Base-by-base conservation (phyloP, 2,329 filamentous ascomycete species). In the Fusarium sp. region DNA sequence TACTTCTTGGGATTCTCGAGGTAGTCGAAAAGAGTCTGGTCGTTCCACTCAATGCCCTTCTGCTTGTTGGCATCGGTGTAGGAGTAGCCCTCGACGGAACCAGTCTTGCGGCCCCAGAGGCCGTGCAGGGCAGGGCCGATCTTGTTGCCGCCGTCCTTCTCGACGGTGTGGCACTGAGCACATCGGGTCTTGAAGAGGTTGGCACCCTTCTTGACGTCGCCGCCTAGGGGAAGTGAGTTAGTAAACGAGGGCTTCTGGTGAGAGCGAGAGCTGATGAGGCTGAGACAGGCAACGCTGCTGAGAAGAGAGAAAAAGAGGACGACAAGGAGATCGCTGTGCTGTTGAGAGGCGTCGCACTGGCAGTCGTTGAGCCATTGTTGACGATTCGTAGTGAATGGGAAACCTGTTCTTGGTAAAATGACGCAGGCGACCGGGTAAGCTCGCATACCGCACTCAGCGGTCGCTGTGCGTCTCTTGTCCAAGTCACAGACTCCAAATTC, bases 1-100 rank as follows among this genome's bases (percentile, higher is more conserved):
- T 93, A 99, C 88, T 98, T 98, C 90, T 99, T 99, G 83, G 95
- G 95, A 90, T 98, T 98, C 88, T 99, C 95, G 75, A 99, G 93
- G 89, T 99, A 99, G 70, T 89, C 86, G 82, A 97, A 98, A 73
- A 99, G 87, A 80, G 91, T 90, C 68, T 88, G 79, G 77, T 97
- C 88, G 71, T 92, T 82, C 95, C 95, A 99, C 73, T 81, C 85
- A 72, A 99, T 88, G 74, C 89, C 93, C 85, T 96, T 96, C 76
- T 90, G 83, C 90, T 98, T 98, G 91, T 99, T 99, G 87, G 94
- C 95, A 77, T 99, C 95, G 80, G 95, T 97, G 89, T 98, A 99
- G 76, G 92, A 84, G 88, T 90, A 99, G 70, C 95, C 94, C 42
- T 92, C 90, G 72, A 96, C 92, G 77, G 89, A 86, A 74, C 95